Conservation (phyloP, 306 rosid species). For the Luffa aegyptiaca region DNA sequence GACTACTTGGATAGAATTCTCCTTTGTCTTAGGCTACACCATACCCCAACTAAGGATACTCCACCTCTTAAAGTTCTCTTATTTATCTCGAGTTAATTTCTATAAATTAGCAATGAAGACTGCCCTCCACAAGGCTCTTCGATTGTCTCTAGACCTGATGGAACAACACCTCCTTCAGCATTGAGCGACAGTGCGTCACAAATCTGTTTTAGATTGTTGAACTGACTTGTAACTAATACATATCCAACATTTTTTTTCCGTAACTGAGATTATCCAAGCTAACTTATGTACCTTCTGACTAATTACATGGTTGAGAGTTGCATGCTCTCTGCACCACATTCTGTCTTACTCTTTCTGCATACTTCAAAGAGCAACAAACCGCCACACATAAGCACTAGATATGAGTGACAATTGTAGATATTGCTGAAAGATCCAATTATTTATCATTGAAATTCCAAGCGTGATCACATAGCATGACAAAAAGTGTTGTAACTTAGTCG, state of each 20-base stretch:
- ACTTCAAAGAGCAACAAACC: neutral
- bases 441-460: neutral
- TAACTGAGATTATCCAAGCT: neutral
- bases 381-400: neutral
- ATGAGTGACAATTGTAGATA: neutral
- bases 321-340: neutral
- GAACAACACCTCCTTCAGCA: neutral
- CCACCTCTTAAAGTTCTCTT: neutral
- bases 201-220: neutral
- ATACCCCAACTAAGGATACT: neutral
- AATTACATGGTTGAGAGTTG: neutral
- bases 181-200: neutral
- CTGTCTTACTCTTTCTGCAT: neutral
- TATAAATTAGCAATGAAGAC: neutral
- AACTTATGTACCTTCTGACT: neutral
- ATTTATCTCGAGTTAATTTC: neutral
- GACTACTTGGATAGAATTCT: too few species aligned
- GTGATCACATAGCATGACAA: neutral
- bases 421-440: neutral
- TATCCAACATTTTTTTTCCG: neutral
- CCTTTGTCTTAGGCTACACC: too few species aligned
- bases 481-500: neutral
- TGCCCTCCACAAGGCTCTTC: neutral
- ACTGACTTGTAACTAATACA: neutral
- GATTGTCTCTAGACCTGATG: neutral